These are phyloP conservation scores for Bondarzewia mesenterica DNA, from an alignment of 1,284 basidiomycete species.

Conservation along the genomic window DNA sequence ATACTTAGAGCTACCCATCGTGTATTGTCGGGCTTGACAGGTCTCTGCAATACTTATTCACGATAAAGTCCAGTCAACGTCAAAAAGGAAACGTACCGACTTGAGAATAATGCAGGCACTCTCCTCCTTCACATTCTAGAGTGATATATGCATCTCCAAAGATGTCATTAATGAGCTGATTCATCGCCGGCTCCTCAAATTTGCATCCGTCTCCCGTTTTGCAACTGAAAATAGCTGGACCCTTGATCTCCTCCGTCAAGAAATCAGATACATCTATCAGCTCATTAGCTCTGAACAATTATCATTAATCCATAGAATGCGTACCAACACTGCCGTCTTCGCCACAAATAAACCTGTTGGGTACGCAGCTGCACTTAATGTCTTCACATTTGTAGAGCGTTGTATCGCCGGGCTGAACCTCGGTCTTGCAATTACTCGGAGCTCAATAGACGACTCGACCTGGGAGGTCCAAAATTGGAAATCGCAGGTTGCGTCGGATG, in stretches of 20 bases:
- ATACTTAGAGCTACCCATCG: conserved; percentile 80
- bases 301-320: conserved; percentile 21
- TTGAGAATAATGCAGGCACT: conserved; percentile 90
- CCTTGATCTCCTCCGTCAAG: conserved; percentile 82
- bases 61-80: neutral
- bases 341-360: conserved; percentile 90
- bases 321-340: conserved; percentile 90
- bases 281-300: conserved; percentile 1
- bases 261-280: conserved; percentile 87
- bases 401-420: conserved; percentile 48
- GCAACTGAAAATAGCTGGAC: conserved; percentile 86
- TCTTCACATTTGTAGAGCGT: conserved; percentile 76
- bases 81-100: conserved; percentile 53
- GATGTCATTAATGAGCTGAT: conserved; percentile 85
- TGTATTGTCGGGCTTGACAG: conserved; percentile 74
- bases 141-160: conserved; percentile 92
- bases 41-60: conserved; percentile 44
- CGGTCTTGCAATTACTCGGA: conserved; percentile 58
- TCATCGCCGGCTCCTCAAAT: conserved; percentile 97
- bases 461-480: conserved; percentile 98
- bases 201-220: conserved; percentile 67
- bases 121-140: conserved; percentile 81
- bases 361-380: conserved; percentile 87
- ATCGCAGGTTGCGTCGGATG: conserved; percentile 53
- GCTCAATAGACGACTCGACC: conserved; percentile 92